Base-by-base conservation (phyloP, 495 filamentous ascomycete genomes). In the Annulohypoxylon stygium region DNA sequence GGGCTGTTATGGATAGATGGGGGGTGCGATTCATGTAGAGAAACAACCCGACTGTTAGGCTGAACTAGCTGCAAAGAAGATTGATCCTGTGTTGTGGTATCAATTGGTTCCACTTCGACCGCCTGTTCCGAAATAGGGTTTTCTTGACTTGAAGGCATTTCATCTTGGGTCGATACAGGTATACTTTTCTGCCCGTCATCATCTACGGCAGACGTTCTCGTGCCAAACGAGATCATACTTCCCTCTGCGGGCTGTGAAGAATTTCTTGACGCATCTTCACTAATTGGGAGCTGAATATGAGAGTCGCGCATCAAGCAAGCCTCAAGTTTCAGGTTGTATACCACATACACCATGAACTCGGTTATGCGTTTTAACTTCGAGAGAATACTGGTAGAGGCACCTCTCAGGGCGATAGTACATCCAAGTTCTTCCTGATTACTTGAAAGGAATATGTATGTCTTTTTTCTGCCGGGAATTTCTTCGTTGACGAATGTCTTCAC, bases 271-370 rank as follows among this genome's bases (percentile, higher is more conserved):
- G 77, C 43, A 45, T 83, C 77, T 18, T 89, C 81, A 4, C 89
- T 84, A 2, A 91, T 88, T 11, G 97, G 95, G 53, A 98, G 91
- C 64, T 95, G 86, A 25, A 97, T 92, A 78, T 93, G 97, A 73
- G 97, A 95, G 81, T 99, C 97, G 58, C 95, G 88, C 92, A 99
- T 96, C 53, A 99, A 81, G 76, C 90, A 97, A 1, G 97, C 97
- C 80, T 99, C 97, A 7, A 99, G 87, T 78, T 96, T 97, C 20
- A 98, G 86, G 73, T 97, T 99, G 80, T 99, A 98, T 14, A 98
- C 94, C 25, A 99, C 97, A 76, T 98, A 99, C 63, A 95, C 90
- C 94, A 99, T 97, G 76, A 99, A 97, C 78, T 99, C 97, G 2
- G 96, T 97, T 75, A 99, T 97, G 50, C 88, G 89, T 78, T 99